phyloP scores from a whole-genome alignment of 1,284 basidiomycete genomes.

The Cerrena zonata region DNA sequence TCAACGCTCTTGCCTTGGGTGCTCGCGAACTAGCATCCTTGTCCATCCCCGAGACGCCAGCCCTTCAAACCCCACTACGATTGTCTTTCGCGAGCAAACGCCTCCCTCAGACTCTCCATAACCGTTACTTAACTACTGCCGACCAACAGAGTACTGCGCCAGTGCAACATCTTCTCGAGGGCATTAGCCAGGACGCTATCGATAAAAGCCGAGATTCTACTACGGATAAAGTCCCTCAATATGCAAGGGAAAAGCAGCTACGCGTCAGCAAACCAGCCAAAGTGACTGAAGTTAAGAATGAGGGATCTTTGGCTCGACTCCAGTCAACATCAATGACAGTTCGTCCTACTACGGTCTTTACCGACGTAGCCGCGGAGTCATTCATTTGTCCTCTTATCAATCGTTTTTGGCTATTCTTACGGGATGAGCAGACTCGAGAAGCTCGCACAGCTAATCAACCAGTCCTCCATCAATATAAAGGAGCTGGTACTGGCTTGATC shows the following conservation, averaged over 20 bases:
- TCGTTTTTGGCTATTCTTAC: conserved; percentile 84
- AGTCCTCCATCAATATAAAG: conserved; percentile 51
- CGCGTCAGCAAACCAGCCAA: conserved; percentile 49
- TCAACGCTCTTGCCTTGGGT: conserved; percentile 81
- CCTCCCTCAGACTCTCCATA: conserved; percentile 67
- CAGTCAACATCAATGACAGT: conserved; percentile 19
- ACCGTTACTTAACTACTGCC: conserved; percentile 50
- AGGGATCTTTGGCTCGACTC: conserved; percentile 8
- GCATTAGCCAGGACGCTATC: conserved; percentile 54
- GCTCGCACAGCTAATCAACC: conserved; percentile 51
- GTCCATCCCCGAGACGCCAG: conserved; percentile 40
- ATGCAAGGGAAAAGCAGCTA: conserved; percentile 73
- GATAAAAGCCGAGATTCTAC: conserved; percentile 47
- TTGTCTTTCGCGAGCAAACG: conserved; percentile 72
- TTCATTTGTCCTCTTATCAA: conserved; percentile 87
- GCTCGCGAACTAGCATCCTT: conserved; percentile 80
- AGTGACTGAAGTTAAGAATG: conserved; percentile 37
- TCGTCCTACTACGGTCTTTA: conserved; percentile 43
- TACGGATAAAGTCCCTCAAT: conserved; percentile 47
- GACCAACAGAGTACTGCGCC: conserved; percentile 29
- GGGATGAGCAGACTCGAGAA: conserved; percentile 74
- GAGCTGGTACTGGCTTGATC: conserved; percentile 75
- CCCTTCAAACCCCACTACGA: conserved; percentile 33
- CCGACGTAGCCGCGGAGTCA: conserved; percentile 74
- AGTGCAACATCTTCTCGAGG: conserved; percentile 52